Percentiles rank a stretch among this genome's conserved stretches.
These are phyloP conservation scores for Ceratocystis ficicola DNA, from an alignment of 2,329 filamentous ascomycete species.

Conservation along the genomic window DNA sequence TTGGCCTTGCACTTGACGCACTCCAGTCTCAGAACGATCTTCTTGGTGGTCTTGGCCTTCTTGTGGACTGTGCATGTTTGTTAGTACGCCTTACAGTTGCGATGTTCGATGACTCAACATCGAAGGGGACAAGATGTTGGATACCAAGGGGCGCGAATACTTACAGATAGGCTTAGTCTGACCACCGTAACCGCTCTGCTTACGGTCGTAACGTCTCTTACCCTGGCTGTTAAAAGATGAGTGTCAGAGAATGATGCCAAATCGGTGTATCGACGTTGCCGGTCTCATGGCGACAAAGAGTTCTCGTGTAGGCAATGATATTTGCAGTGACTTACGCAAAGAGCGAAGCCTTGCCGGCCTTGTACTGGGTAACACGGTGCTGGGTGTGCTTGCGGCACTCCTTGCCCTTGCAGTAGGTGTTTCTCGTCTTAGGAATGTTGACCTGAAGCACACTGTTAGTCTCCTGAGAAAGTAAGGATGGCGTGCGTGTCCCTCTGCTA, in stretches of 20 bases:
- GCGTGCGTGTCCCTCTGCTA: constrained; percentile 24
- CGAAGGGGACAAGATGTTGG: not conserved
- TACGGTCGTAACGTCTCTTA: constrained; percentile 99
- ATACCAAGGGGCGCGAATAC: not conserved
- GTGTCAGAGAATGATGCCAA: constrained; percentile 10
- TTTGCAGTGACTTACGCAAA: constrained; percentile 45
- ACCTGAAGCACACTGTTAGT: constrained; percentile 45
- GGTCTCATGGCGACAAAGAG: not conserved
- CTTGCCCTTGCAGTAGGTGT: constrained; percentile 96
- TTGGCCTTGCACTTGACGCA: constrained; percentile 98
- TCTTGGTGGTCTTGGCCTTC: constrained; percentile 99
- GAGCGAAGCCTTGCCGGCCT: constrained; percentile 89
- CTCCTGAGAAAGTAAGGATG: constrained; percentile 28
- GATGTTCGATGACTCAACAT: not conserved
- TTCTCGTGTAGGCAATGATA: not conserved
- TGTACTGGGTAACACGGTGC: constrained; percentile 94
- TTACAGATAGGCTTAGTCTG: constrained; percentile 92
- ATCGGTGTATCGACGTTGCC: not conserved
- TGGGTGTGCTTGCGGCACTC: constrained; percentile 84
- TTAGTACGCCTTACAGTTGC: constrained; percentile 3
- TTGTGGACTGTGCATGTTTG: constrained; percentile 60
- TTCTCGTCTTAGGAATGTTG: constrained; percentile 96
- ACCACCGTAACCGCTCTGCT: constrained; percentile 99
- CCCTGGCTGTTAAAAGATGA: constrained; percentile 47
- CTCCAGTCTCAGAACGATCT: constrained; percentile 96